A percentile compares a stretch with the other conserved stretches of the same genome.
Evolutionary conservation across 2,329 filamentous ascomycete genomes (phyloP).

Genomic region (Purpureocillium takamizusanense): DNA sequence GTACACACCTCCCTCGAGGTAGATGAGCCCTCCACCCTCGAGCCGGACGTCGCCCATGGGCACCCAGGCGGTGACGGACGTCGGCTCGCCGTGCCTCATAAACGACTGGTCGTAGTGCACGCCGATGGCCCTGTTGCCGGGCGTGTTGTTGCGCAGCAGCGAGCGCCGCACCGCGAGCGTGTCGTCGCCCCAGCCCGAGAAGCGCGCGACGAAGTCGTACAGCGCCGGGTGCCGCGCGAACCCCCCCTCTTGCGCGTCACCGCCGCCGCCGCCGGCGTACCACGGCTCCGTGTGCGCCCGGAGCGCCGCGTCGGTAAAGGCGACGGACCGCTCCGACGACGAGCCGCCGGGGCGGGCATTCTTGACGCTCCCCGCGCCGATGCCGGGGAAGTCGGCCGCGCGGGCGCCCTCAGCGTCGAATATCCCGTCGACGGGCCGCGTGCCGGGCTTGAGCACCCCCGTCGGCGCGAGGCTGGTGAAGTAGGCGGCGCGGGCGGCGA

Average conservation of each 20-base stretch:
- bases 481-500: slow-evolving; percentile 40
- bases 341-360: slow-evolving; percentile 37
- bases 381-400: slow-evolving; percentile 14
- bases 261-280: slow-evolving; percentile 27
- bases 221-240: slow-evolving; percentile 45
- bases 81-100: slow-evolving; percentile 43
- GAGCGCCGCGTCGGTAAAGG: slow-evolving; percentile 31
- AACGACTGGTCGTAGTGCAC: slow-evolving; percentile 55
- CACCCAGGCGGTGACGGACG: slow-evolving; percentile 47
- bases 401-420: slow-evolving; percentile 21
- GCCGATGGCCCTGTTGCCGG: slow-evolving; percentile 46
- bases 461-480: slow-evolving; percentile 44
- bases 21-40: slow-evolving; percentile 49
- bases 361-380: slow-evolving; percentile 39
- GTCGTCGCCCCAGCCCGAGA: slow-evolving; percentile 44
- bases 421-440: slow-evolving; percentile 41
- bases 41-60: slow-evolving; percentile 44
- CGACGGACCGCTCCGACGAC: slow-evolving; percentile 14
- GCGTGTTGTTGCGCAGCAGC: slow-evolving; percentile 46
- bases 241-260: slow-evolving; percentile 10
- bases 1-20: slow-evolving; percentile 40
- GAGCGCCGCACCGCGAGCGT: slow-evolving; percentile 33
- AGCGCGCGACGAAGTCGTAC: slow-evolving; percentile 35
- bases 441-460: slow-evolving; percentile 45
- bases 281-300: slow-evolving; percentile 41